Base-by-base conservation (phyloP, 495 filamentous ascomycete species). In the Glutinoglossum americanum region DNA sequence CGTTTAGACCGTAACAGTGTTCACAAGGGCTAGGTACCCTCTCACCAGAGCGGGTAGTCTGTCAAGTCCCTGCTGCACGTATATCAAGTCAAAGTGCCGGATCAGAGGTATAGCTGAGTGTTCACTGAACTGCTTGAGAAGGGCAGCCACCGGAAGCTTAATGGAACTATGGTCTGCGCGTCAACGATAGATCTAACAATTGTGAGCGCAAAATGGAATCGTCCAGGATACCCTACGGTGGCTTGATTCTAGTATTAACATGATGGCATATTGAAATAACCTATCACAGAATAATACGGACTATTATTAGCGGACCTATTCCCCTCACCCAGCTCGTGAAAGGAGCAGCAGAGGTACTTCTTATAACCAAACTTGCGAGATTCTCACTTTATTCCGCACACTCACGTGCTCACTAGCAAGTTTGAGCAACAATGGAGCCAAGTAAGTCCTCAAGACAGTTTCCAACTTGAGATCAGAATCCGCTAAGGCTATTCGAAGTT, bases 71-170 rank as follows among this genome's bases (percentile, higher is more conserved):
- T 92, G 85, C 63, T 93, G 87, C 32, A 95, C 81, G 68, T 93
- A 94, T 32, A 83, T 72, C 55, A 97, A 67, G 71, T 96, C 92
- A 67, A 94, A 87, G 64, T 94, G 85, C 59, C 84, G 79, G 54
- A 98, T 76, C 7, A 95, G 75, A 1, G 83, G 73, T 47, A 73
- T 73, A 7, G 72, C 65, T 11, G 71, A 76, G 55, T 80, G 79
- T 25, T 83, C 82, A 64, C 95, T 96, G 74, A 90, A 96, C 65
- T 96, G 92, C 61, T 84, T 84, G 58, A 96, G 67, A 26, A 98
- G 74, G 19, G 81, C 79, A 9, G 78, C 75, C 27, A 98, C 89
- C 11, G 92, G 92, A 10, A 98, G 75, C 59, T 85, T 76, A 58
- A 95, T 84, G 17, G 81, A 75, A 60, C 66, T 66, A 39, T 47